Evolutionary conservation across 2,329 filamentous ascomycete species (phyloP), one percentile per base, ranked within the genome.

Genomic region (Colletotrichum viniferum): DNA sequence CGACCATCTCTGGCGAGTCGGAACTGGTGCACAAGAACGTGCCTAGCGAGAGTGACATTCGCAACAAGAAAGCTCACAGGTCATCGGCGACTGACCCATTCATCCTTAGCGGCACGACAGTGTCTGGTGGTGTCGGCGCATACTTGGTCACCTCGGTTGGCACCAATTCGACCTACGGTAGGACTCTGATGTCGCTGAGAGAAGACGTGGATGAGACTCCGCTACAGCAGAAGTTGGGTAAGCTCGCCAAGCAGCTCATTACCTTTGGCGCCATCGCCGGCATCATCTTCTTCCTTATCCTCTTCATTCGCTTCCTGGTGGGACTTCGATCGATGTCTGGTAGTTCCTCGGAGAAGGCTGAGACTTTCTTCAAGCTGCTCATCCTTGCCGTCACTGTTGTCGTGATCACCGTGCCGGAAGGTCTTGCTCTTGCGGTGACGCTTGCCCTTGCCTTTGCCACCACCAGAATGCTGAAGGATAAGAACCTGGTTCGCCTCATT

Each of bases 171-270:
- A 94, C 91, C 36, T 92, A 94, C 79, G 94, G 94, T 71, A 94
- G 94, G 80, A 95, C 92, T 4, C 90, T 96, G 86, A 93, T 96
- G 90, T 94, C 94, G 48, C 85, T 96, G 13, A 92, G 94, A 76
- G 93, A 95, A 78, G 93, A 95, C 76, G 92, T 92, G 72, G 92
- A 96, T 81, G 93, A 94, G 28, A 96, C 94, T 2, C 95, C 94
- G 5, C 84, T 96, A 9, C 95, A 96, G 82, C 92, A 90, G 4
- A 96, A 96, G 83, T 87, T 96, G 74, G 95, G 96, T 78, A 88
- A 92, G 5, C 87, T 96, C 21, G 95, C 94, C 8, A 94, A 95
- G 79, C 94, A 95, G 80, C 95, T 96, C 72, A 86, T 86, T 28
- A 82, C 84, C 2, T 84, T 86, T 70, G 86, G 86, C 10, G 80